Base-by-base conservation (phyloP, 306 rosid genomes). In the Quillaja saponaria region DNA sequence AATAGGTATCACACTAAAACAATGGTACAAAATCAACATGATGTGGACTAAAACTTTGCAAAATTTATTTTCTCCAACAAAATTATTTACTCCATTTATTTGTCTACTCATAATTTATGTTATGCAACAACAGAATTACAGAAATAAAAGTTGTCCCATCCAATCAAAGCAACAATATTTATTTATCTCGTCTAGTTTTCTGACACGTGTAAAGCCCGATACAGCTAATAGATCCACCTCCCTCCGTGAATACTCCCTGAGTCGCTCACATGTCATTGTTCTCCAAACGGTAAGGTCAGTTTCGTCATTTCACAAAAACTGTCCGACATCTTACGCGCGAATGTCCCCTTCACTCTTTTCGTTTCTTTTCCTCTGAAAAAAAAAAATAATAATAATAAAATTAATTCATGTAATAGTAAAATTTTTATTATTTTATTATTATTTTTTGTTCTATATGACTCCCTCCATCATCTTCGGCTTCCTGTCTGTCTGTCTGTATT, bases 311-410 rank as follows among this genome's bases (percentile, higher is more conserved):
- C 44, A 0, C 0, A 1, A 3, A n/a, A 76, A 76, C 81, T 6
- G 79, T 42, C 81, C 74, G 77, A 82, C 90, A 80, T 39, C 82
- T 82, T 75, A 75, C 87, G 96, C 96, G 90, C 95, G 81, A 87
- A 83, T 69, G 82, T 63, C 35, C 63, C 83, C 68, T 48, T 46
- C 60, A 16, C 50, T 49, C 62, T 69, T 74, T 18, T 57, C 58
- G 58, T 34, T 3, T 15, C 6, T 25, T 11, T 17, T 52, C 2
- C 58, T 55, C 45, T 38, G 50, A 55, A 39, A 10, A 15, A 28
- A 1, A 6, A 58, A 34, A 38, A 35, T 37, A 4, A 28, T 6
- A n/a, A 37, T 13, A 20, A 19, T 49, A 42, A 51, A 55, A 18
- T 54, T 33, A 34, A 13, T 13, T 31, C 3, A 0, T 5, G 14